Conservation (phyloP, 225 moss, liverwort and hornwort species). For the Bryum argenteum region DNA sequence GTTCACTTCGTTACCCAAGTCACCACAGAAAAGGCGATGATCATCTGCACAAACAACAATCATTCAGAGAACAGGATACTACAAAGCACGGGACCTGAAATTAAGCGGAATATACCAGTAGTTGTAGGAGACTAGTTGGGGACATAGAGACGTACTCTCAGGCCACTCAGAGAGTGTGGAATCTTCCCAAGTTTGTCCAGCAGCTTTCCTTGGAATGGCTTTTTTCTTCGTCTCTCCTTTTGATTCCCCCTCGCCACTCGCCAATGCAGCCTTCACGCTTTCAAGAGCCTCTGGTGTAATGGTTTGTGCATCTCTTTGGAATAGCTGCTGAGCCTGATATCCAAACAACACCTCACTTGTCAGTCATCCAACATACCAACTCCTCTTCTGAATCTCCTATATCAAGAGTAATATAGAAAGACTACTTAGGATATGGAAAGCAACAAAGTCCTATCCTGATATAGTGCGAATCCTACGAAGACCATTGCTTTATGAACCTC, state of each 20-base stretch:
- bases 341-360: slow-evolving; percentile 20
- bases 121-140: background rate
- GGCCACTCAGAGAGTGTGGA: slow-evolving; percentile 88
- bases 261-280: slow-evolving; percentile 92
- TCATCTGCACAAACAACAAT: slow-evolving; percentile 68
- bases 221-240: slow-evolving; percentile 87
- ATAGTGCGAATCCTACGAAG: background rate
- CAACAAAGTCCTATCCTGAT: background rate
- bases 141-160: slow-evolving; percentile 57
- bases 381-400: too few relatives aligned
- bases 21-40: slow-evolving; percentile 90
- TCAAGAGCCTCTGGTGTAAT: slow-evolving; percentile 96
- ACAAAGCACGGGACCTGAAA: background rate
- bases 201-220: slow-evolving; percentile 85
- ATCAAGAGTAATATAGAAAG: background rate
- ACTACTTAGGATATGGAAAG: background rate
- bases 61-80: background rate
- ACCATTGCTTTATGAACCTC: too few relatives aligned
- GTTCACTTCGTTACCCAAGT: slow-evolving; percentile 90
- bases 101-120: background rate
- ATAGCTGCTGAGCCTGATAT: slow-evolving; percentile 81
- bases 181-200: slow-evolving; percentile 81
- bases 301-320: slow-evolving; percentile 93
- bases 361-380: background rate
- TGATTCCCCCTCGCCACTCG: slow-evolving; percentile 90